phyloP scores from a whole-genome alignment of 2,329 filamentous ascomycete species.

The Anisogramma anomala region DNA sequence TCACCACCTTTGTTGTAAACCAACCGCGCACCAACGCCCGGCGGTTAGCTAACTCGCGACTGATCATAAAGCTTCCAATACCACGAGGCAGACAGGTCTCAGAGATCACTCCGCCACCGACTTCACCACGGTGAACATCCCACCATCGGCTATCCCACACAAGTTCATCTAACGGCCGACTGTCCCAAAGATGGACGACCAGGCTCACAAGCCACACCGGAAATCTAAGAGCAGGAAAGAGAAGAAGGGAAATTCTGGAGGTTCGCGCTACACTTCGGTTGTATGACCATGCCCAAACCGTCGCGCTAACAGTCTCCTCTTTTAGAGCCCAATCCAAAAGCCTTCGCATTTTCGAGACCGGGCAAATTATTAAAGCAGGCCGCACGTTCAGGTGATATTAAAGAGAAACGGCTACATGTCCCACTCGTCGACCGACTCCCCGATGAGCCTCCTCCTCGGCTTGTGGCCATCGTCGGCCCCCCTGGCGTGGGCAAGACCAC shows the following conservation, averaged over 20 bases:
- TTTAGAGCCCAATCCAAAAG: conserved; percentile 72
- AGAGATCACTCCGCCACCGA: too few relatives aligned
- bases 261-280: conserved; percentile 24
- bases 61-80: too few relatives aligned
- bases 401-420: conserved; percentile 92
- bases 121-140: too few relatives aligned
- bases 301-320: conserved; percentile 1
- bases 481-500: conserved; percentile 95
- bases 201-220: conserved; percentile 75
- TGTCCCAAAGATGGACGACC: conserved; percentile 57
- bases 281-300: neutral
- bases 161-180: too few relatives aligned
- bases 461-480: conserved; percentile 89
- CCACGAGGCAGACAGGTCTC: too few relatives aligned
- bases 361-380: conserved; percentile 69
- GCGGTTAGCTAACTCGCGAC: too few relatives aligned
- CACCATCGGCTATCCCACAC: too few relatives aligned
- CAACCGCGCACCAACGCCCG: too few relatives aligned
- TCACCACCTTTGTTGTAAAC: too few relatives aligned
- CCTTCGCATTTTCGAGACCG: conserved; percentile 74
- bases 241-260: conserved; percentile 60
- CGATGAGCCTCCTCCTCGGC: conserved; percentile 84
- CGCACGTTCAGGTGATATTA: conserved; percentile 63
- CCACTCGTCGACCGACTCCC: conserved; percentile 91
- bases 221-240: conserved; percentile 79